These are phyloP conservation scores for Colletotrichum zoysiae DNA, from an alignment of 2,329 filamentous ascomycete species.

Conservation along the genomic window DNA sequence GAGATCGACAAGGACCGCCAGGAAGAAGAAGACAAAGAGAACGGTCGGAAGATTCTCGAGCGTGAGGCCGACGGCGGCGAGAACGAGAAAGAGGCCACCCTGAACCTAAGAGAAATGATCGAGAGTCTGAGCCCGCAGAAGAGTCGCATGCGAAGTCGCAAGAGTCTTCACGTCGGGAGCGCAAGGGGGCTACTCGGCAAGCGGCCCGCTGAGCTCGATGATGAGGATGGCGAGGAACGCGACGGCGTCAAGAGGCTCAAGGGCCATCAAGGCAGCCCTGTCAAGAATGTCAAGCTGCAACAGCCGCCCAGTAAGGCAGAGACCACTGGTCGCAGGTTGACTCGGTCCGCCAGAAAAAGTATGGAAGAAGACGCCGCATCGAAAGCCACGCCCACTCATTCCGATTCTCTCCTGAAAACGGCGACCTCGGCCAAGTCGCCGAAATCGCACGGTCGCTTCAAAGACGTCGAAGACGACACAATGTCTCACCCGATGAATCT, in stretches of 20 bases:
- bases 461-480: conserved; percentile 63
- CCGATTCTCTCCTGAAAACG: conserved; percentile 62
- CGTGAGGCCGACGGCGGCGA: conserved; percentile 62
- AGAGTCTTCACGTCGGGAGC: conserved; percentile 82
- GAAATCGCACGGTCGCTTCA: conserved; percentile 67
- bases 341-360: conserved; percentile 62
- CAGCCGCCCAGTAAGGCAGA: conserved; percentile 77
- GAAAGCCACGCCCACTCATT: conserved; percentile 56
- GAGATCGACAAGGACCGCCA: conserved; percentile 73
- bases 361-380: conserved; percentile 55
- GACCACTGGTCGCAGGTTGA: conserved; percentile 70
- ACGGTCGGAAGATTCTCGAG: conserved; percentile 67
- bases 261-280: conserved; percentile 78
- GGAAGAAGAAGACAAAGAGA: conserved; percentile 72
- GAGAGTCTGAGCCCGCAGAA: conserved; percentile 83
- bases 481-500: conserved; percentile 58
- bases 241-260: conserved; percentile 78
- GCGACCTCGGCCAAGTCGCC: conserved; percentile 65
- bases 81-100: conserved; percentile 71
- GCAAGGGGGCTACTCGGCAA: conserved; percentile 81
- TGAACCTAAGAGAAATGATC: conserved; percentile 82
- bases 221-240: conserved; percentile 67
- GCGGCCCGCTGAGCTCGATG: conserved; percentile 77
- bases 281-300: conserved; percentile 79
- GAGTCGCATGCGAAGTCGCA: conserved; percentile 73